Percentiles rank a stretch among this genome's conserved stretches.
These are phyloP conservation scores for Pichia nanzhaoensis DNA, from an alignment of 805 yeast genomes.

Conservation along the genomic window DNA sequence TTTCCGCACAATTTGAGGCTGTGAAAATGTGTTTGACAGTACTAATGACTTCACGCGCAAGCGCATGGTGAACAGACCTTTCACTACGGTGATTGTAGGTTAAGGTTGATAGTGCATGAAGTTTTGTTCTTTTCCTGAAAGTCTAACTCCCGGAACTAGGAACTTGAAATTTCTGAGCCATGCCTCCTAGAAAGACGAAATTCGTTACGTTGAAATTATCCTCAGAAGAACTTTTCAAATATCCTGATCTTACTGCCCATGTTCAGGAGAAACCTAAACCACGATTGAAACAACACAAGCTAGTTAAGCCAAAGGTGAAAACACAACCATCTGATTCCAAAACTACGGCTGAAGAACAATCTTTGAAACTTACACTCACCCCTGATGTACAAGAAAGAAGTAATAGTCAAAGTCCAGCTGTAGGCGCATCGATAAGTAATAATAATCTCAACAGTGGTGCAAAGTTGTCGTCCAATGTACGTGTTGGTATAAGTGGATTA, in stretches of 20 bases:
- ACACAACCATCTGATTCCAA: not conserved
- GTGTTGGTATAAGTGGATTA: slow-evolving; percentile 21
- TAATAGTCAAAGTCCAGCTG: not conserved
- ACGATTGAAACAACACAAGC: not conserved
- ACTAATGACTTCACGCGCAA: too few species aligned
- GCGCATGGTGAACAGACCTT: too few species aligned
- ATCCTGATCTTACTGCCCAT: slow-evolving; percentile 14
- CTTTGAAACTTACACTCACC: not conserved
- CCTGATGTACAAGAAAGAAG: not conserved
- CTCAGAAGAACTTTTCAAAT: slow-evolving; percentile 11
- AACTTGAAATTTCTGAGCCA: not conserved
- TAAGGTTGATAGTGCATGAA: not conserved
- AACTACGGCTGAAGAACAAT: not conserved
- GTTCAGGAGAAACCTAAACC: slow-evolving; percentile 8
- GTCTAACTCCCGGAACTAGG: not conserved
- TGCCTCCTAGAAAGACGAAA: slow-evolving; percentile 6
- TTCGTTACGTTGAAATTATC: slow-evolving; percentile 17
- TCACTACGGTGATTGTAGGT: not conserved
- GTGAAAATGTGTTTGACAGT: too few species aligned
- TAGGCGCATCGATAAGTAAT: not conserved
- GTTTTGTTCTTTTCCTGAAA: not conserved
- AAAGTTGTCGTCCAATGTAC: slow-evolving; percentile 8
- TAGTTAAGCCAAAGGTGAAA: not conserved
- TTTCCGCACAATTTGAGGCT: too few species aligned
- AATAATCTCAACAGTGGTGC: slow-evolving; percentile 2